These are phyloP conservation scores for Hypericum androsaemum DNA, from an alignment of 345 rosid genomes.

Conservation along the genomic window DNA sequence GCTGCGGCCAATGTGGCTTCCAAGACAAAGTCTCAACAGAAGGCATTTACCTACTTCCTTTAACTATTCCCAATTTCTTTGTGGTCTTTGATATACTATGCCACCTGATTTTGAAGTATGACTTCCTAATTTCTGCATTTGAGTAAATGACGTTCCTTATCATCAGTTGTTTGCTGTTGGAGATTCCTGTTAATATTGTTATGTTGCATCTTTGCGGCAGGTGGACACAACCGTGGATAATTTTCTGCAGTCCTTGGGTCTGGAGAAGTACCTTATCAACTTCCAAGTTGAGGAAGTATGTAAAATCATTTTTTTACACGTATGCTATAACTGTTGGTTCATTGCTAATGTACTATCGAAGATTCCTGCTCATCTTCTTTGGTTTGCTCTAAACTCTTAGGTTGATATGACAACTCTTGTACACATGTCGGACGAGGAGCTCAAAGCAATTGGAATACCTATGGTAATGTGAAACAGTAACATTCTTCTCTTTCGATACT, in stretches of 20 bases:
- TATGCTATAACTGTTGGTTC: background rate
- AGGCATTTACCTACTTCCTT: slow-evolving; percentile 23
- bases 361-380: slow-evolving; percentile 3
- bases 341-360: background rate
- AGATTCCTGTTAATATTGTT: too few species aligned
- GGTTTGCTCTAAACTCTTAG: slow-evolving; percentile 25
- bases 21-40: slow-evolving; percentile 52
- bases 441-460: slow-evolving; percentile 88
- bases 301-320: slow-evolving; percentile 1
- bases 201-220: slow-evolving; percentile 25
- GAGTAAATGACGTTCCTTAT: too few species aligned
- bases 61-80: background rate
- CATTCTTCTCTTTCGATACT: too few species aligned
- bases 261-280: slow-evolving; percentile 75
- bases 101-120: too few species aligned
- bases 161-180: too few species aligned
- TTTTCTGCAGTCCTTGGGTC: slow-evolving; percentile 77
- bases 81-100: too few species aligned
- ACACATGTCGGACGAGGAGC: slow-evolving; percentile 95
- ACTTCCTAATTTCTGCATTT: too few species aligned
- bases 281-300: slow-evolving; percentile 95
- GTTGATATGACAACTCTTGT: slow-evolving; percentile 94
- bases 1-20: slow-evolving; percentile 27
- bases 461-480: slow-evolving; percentile 44
- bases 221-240: slow-evolving; percentile 55